Base-by-base conservation (phyloP, 1,139 yeast genomes). In the Geotrichum restrictum region DNA sequence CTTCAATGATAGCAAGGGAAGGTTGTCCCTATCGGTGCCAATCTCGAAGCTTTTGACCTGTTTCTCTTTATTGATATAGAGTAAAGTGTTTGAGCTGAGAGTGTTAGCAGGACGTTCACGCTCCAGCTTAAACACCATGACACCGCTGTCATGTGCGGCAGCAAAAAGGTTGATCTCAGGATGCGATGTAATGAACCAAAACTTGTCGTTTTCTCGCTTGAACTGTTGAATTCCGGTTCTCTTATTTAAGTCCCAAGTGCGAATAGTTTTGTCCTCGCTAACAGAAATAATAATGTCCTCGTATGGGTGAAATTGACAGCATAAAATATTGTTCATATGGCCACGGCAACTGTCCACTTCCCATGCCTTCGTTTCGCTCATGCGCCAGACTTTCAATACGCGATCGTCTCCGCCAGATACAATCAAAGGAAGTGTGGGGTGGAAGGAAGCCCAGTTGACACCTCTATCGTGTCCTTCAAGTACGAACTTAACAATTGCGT, bases 271-370 rank as follows among this genome's bases (percentile, higher is more conserved):
- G 73, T 94, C 99, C 69, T 93, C 98, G 60, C 95, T 85, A 46
- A 91, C 96, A 24, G 98, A 91, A 53, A 94, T 75, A 60, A 94
- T 91, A 67, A 93, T 75, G 63, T 93, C 97, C 70, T 89, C 95
- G 61, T 82, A 83, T 42, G 98, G 98, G 65, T 93, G 97, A 80
- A 94, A 94, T 52, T 88, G 75, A 41, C 89, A 91, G 69, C 95
- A 78, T 54, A 91, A 82, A 53, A 93, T 96, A 66, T 88, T 89
- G 66, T 93, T 91, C 45, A 96, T 85, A 69, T 94, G 99, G 52
- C 98, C 98, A 65, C 98, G 81, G 71, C 97, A 93, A 42, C 98
- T 88, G 67, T 94, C 99, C 52, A 94, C 95, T 70, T 94, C 98
- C 98, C 98, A 94, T 32, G 98, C 98, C 72, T 91, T 89, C 37